A percentile compares a stretch with the other conserved stretches of the same genome.
phyloP scores from a whole-genome alignment of 2,329 filamentous ascomycete species.

The Botrytis medusae region DNA sequence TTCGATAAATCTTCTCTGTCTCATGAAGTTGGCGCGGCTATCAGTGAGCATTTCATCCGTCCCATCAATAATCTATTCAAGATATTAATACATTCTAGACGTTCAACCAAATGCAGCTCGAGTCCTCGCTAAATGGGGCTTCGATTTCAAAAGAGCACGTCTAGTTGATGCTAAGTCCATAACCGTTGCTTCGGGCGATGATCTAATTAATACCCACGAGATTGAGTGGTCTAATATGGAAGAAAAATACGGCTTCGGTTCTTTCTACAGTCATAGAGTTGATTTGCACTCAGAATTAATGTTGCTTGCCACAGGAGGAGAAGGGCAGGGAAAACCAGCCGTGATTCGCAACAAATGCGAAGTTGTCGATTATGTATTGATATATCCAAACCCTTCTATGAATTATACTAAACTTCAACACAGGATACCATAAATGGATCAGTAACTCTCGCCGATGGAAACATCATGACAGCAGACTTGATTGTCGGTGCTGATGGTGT shows the following conservation, averaged over 20 bases:
- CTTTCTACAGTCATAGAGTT: slow-evolving; percentile 54
- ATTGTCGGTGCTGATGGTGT: slow-evolving; percentile 58
- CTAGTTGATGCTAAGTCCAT: slow-evolving; percentile 38
- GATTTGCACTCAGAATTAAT: slow-evolving; percentile 55
- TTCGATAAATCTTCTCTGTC: slow-evolving; percentile 57
- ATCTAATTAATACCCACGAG: slow-evolving; percentile 25
- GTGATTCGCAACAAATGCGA: slow-evolving; percentile 43
- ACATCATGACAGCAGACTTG: slow-evolving; percentile 48
- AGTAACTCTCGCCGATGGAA: slow-evolving; percentile 49
- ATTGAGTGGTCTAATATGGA: slow-evolving; percentile 25
- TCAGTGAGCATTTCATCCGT: slow-evolving; percentile 40
- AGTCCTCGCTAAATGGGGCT: slow-evolving; percentile 49
- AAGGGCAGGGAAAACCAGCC: slow-evolving; percentile 42
- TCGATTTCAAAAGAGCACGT: slow-evolving; percentile 44
- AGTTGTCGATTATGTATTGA: slow-evolving; percentile 40
- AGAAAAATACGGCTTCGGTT: slow-evolving; percentile 41
- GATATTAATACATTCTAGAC: slow-evolving; percentile 35
- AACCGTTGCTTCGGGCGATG: slow-evolving; percentile 40
- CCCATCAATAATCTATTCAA: background rate
- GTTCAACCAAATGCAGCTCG: slow-evolving; percentile 61
- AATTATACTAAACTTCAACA: slow-evolving; percentile 3
- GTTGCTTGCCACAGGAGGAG: slow-evolving; percentile 44
- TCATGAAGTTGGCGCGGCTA: slow-evolving; percentile 58
- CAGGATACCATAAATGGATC: slow-evolving; percentile 36
- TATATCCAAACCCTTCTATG: too few relatives aligned